Evolutionary conservation across 192 early-diverging fungal genomes (phyloP), one percentile per base, ranked within the genome.

Genomic region (Gamsiella multidivaricata): DNA sequence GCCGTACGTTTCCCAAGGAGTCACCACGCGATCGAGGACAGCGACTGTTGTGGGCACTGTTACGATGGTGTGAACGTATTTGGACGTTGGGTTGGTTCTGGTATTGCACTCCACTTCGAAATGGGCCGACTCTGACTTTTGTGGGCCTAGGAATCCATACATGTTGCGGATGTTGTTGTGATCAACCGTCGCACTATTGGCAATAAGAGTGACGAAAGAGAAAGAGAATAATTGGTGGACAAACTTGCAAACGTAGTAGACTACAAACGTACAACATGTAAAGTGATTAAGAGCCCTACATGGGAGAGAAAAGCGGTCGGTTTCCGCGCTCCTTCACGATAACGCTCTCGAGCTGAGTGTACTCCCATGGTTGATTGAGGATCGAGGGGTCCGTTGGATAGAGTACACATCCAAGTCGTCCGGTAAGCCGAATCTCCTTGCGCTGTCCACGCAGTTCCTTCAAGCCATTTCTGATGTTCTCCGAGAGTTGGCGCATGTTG

Each of bases 341-440:
- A 2, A 31, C 37, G 25, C 20, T 64, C 15, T 75, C 63, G 7
- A 75, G 47, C 2, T 75, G 50, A 15, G 58, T 60, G 33, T 49
- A 61, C 29, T 76, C 73, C 64, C 64, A 76, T 3, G 22, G 12
- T 15, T 51, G 47, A 26, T 46, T 52, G 14, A 42, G 29, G 22
- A 67, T 20, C 7, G 52, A 37, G 4, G 18, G 11, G 22, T 28
- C 25, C 23, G n/a, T 36, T 4, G 53, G 57, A 29, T 56, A 76
- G 5, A 76, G 32, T 3, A 68, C 57, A 9, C 42, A 54, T 32
- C 73, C 73, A 20, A 67, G 42, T 47, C 73, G 50, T 22, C 64
- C 73, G 23, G 68, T 32, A 5, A 76, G 53, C 17, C 73, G 65
- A 49, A 76, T 68, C 33, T 76, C 73, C 43, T 76, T 67, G 34